Base-by-base conservation (phyloP, 371 early-diverging fungal genomes). In the Synchytrium microbalum region DNA sequence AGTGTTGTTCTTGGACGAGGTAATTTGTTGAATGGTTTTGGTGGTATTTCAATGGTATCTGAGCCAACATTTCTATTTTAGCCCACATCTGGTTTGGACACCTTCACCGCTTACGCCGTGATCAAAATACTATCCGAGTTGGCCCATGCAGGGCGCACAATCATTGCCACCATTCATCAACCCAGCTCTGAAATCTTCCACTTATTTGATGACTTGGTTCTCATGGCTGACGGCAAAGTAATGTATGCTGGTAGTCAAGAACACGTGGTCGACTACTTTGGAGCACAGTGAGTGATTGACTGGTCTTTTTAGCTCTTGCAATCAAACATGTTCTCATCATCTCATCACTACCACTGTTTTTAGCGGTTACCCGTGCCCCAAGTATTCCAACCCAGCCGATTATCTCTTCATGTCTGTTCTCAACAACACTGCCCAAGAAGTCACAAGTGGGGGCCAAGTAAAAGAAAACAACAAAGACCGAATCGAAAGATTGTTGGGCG, bases 1-100 rank as follows among this genome's bases (percentile, higher is more conserved):
- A 19, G 83, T 95, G 29, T 68, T 95, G 59, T 92, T 95, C 64
- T 71, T 95, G 62, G 96, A 96, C 68, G 96, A 96, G 70, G 93
- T 94, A 32, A 79, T 77, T 8, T 66, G 66, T 33, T 77, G 72
- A 2, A n/a, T n/a, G n/a, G n/a, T n/a, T n/a, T n/a, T n/a, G n/a
- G n/a, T n/a, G 29, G 24, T 19, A 0, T 14, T 2, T 31, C 5
- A 32, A 23, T 64, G 13, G 24, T 16, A 64, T 23, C n/a, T n/a
- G n/a, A 16, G 52, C 52, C 52, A 16, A 16, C 14, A 58, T 58
- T 58, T 25, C 26, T 19, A 16, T 16, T 14, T 58, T 14, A 25
- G 64, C 74, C 76, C 8, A 91, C 93, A 0, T 88, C 88, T 62
- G 93, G 93, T 60, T 75, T 88, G 32, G 95, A 95, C 72, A 82